Evolutionary conservation across 192 early-diverging fungal species (phyloP), one percentile per base, ranked within the genome.

Genomic region (Coemansia sp.): DNA sequence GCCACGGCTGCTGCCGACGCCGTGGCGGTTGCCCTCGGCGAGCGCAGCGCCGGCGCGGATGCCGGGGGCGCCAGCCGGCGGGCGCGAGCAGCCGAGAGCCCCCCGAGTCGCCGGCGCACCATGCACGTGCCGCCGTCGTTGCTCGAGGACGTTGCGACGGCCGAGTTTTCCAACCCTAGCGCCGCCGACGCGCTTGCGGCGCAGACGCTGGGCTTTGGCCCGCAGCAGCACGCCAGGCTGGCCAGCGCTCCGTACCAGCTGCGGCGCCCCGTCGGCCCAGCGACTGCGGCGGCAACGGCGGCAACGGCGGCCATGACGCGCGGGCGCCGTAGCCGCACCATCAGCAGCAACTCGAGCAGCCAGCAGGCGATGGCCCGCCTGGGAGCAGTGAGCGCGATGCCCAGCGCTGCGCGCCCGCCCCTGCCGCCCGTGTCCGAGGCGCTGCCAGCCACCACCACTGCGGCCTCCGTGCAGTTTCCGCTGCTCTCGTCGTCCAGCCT

Each of bases 111-210:
- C 17, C 71, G 78, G 1, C 78, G 78, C 53, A 75, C 78, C 29
- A 75, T 82, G 79, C 71, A 82, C 40, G 79, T 82, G 38, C 79
- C 79, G 29, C 73, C 79, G 37, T 70, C 73, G 47, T 64, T 82
- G 43, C 60, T 70, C n/a, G 78, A 81, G 31, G 78, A 59, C 39
- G 78, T 81, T 17, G 78, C 65, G 2, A 72, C 73, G 0, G 59
- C 71, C 12, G 71, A 62, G 57, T 74, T 74, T 71, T 24, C 4
- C 12, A 54, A 15, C 51, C 51, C 51, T 27, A 22, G 47, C 12
- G 56, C 27, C 12, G 56, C 27, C 59, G 45, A 57, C 54, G 15
- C 53, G 4, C 36, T 27, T 36, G 7, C 54, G 40, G 64, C 64
- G 2, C 41, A 43, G 41, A 14, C 41, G 5, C 64, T 58, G 6